Evolutionary conservation across 2,329 filamentous ascomycete genomes (phyloP), one percentile per base, ranked within the genome.

Genomic region (Exophiala bonariae): DNA sequence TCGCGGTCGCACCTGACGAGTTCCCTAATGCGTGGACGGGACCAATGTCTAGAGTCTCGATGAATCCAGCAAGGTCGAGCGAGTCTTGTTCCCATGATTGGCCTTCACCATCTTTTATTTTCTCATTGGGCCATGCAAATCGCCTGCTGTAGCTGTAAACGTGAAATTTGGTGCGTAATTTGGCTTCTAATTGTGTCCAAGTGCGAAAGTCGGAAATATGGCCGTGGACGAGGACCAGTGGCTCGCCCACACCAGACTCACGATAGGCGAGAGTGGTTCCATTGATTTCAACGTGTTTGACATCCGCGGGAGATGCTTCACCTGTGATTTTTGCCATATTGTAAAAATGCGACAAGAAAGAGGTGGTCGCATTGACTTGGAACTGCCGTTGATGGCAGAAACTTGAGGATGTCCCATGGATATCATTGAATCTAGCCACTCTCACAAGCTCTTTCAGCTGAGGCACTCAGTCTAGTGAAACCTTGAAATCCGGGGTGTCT

Each of bases 111-210:
- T 47, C 49, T 28, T 37, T 30, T 28, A 51, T 35, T 4, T 43
- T 38, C 13, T 47, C 44, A 31, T 51, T 51, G 3, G 49, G 49
- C 49, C 49, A 51, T 8, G 49, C 44, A 23, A 40, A 51, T 14
- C 49, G 44, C 34, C 39, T 45, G 36, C 49, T 51, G 40, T 44
- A 51, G 30, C 41, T 47, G 49, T 44, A 51, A 8, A 51, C 44
- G 18, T 41, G 44, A 30, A 44, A 51, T 6, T 34, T 33, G 8
- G 44, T 43, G 6, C 44, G 32, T 26, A 51, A 39, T 38, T 32
- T 44, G 14, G 16, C 16, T 30, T 51, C 44, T 28, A 51, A 30
- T 10, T 35, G 31, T 9, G 20, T 30, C 49, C 49, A 52, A 30
- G 41, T 43, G 14, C 49, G 45, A 14, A 41, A 32, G 19, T 52